Evolutionary conservation across 495 filamentous ascomycete genomes (phyloP), one percentile per base, ranked within the genome.

Genomic region (Neurospora sp.): DNA sequence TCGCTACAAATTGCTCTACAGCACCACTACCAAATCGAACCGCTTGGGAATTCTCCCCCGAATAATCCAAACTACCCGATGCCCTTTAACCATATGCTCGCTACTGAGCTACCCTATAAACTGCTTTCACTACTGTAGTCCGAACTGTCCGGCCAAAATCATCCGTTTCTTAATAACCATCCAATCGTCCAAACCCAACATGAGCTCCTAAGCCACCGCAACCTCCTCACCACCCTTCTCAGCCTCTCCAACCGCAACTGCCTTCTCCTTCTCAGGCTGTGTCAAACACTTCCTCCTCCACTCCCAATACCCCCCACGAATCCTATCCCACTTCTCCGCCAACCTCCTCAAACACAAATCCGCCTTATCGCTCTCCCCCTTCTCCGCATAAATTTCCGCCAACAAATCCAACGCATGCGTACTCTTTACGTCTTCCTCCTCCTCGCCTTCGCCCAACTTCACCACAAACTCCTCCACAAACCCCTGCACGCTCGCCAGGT

Each of bases 251-350:
- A 41, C 42, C 9, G 1, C 20, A 22, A 22, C 20, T 9, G 9
- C 45, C 47, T 59, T 27, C 10, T 14, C 47, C 20, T 1, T 27
- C 47, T 59, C 47, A 53, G 9, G 14, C 20, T 31, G 41, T 47
- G 73, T 71, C 22, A 85, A 71, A 47, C 78, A 70, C 72, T 75
- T 78, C 77, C 89, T 89, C 77, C 90, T 85, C 82, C 94, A 97
- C 77, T 92, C 88, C 96, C 96, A 99, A 82, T 98, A 98, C 75
- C 94, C 94, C 74, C 88, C 89, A 45, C 96, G 84, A 73, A 99
- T 92, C 8, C 92, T 92, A 86, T 99, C 96, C 85, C 92, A 98
- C 85, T 89, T 93, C 76, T 92, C 88, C 41, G 89, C 91, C 73
- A 99, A 82, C 72, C 97, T 78, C 45, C 87, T 87, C 75, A 97